Evolutionary conservation across 768 basidiomycete genomes (phyloP), one percentile per base, ranked within the genome.

Genomic region (Agaricus blazei): DNA sequence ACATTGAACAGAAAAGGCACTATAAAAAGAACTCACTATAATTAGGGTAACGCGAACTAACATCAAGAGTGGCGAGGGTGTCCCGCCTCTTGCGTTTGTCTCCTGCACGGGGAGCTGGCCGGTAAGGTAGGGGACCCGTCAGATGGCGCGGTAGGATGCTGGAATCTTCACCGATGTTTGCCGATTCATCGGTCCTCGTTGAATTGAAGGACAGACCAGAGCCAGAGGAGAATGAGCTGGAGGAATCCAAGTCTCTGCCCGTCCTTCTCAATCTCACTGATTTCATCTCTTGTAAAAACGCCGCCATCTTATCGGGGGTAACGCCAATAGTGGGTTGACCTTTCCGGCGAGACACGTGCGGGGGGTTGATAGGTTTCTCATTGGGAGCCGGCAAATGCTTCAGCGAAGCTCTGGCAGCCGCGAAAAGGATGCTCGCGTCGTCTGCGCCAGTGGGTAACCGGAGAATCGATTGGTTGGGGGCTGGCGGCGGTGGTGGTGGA

Each of bases 241-340:
- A 61, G 6, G 56, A 47, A 19, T 58, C 53, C 11, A 56, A 49
- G 11, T 60, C 59, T 52, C 45, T 58, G 44, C 50, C 43, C 3
- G 86, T 81, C 66, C 80, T 88, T 58, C 80, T 78, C 49, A 92
- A 62, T 47, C 84, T 75, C 26, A 83, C 86, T 1, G 80, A 85
- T 74, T 90, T 91, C 77, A 92, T 83, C 66, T 92, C 90, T 5
- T 71, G 83, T 59, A 92, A 68, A 63, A 92, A 92, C 1, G 85
- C 88, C 0, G 85, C 86, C 87, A 92, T 90, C 66, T 91, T 88
- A 58, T 91, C 90, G 2, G 85, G 77, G 0, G 87, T 78, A 9
- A 92, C 75, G n/a, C 85, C 86, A 9, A 90, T 74, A 0, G 86
- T 82, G 0, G 89, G 84, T 55, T 80, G 78, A 6, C 85, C 85